A percentile compares a stretch with the other conserved stretches of the same genome.
Conservation (phyloP, 768 basidiomycete genomes). For the Hortiboletus campestris region DNA sequence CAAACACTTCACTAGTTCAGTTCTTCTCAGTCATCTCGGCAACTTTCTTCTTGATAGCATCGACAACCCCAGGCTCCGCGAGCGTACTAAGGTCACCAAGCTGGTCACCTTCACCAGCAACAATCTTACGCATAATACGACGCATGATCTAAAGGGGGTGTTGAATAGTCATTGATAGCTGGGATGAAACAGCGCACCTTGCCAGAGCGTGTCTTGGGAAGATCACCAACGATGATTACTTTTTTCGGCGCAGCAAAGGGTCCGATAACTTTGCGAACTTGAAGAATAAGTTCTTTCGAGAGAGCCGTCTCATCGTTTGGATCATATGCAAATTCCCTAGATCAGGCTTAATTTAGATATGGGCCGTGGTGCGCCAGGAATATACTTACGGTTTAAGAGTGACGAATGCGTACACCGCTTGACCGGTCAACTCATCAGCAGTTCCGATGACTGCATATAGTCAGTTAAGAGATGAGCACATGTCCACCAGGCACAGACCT, state of each 20-base stretch:
- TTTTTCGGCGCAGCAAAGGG: constrained; percentile 98
- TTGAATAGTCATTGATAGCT: not conserved
- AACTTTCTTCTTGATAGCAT: constrained; percentile 80
- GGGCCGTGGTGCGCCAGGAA: not conserved
- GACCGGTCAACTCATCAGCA: constrained; percentile 85
- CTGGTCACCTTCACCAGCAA: constrained; percentile 91
- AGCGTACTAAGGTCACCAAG: constrained; percentile 93
- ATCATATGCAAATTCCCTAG: constrained; percentile 79
- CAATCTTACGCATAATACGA: constrained; percentile 94
- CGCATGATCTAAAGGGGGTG: constrained; percentile 71
- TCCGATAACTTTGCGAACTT: constrained; percentile 96
- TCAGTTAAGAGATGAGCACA: constrained; percentile 5
- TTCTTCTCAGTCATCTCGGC: constrained; percentile 37
- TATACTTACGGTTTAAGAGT: constrained; percentile 84
- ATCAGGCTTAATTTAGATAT: not conserved
- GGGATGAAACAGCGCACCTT: constrained; percentile 49
- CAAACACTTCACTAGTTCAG: not conserved
- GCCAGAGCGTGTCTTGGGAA: constrained; percentile 93
- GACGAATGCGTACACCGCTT: constrained; percentile 93
- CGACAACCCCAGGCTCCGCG: constrained; percentile 85
- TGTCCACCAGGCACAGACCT: constrained; percentile 33
- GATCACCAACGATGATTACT: constrained; percentile 75
- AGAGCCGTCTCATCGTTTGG: constrained; percentile 65
- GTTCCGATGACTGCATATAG: constrained; percentile 63
- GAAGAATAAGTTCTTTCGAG: constrained; percentile 84